Base-by-base conservation (phyloP, 2,329 filamentous ascomycete species). In the Sclerotinia sclerotiorum region DNA sequence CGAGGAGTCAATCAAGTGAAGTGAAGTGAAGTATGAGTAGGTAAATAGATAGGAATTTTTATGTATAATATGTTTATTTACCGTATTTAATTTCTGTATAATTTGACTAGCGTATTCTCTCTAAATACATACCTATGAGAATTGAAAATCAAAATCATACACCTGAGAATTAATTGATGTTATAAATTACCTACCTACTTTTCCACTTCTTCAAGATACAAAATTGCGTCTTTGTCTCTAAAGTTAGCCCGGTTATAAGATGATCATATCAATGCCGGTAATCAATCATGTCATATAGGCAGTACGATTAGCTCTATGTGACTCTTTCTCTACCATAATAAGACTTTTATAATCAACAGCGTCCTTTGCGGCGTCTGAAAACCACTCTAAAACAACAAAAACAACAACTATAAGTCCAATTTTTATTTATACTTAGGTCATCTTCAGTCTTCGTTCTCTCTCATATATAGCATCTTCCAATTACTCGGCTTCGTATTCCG, bases 361-460 rank as follows among this genome's bases (percentile, higher is more conserved):
- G 44, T 61, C 44, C 57, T 35, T 61, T 15, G 57, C 48, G 57
- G 57, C 57, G 58, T 46, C 21, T 61, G 44, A 32, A 61, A 49
- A 35, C 5, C 21, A 2, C 19, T 49, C 21, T 32, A 17, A 17
- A 42, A 42, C 21, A 35, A 32, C 27, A 24, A 17, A 17, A 42
- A 42, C 21, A 35, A 32, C 27, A 24, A 32, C 21, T 13, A 60
- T 17, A 42, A 42, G 3, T 17, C 4, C 39, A 42, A 42, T 42
- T 42, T 17, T 42, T 42, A 8, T 29, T 29, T 32, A 19, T 8
- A 29, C 24, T 54, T 15, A 15, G 29, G 6, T 11, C 19, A 5
- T 32, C 17, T n/a, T 5, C 21, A 24, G 7, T 19, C 48, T 27
- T 17, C 7, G 24, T 17, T 32, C 24, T 44, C 8, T 49, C 48